Percentiles rank a stretch among this genome's conserved stretches.
These are phyloP conservation scores for Erythrobasidium hasegawianum DNA, from an alignment of 1,284 basidiomycete species.

Conservation along the genomic window DNA sequence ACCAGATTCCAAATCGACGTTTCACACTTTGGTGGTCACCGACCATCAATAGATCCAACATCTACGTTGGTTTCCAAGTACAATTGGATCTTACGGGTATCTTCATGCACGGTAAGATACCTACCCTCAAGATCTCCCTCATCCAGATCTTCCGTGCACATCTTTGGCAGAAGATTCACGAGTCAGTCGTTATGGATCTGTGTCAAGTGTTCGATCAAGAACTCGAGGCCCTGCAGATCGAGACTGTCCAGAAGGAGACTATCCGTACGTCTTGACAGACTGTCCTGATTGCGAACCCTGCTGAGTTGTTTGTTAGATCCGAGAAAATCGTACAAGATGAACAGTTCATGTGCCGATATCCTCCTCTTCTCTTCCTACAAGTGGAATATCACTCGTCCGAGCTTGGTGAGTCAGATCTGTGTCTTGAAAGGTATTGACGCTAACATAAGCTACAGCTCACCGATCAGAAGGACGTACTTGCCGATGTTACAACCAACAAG, in stretches of 20 bases:
- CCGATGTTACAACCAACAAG: conserved; percentile 96
- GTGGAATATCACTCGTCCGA: conserved; percentile 97
- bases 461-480: conserved; percentile 92
- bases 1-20: conserved; percentile 99
- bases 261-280: conserved; percentile 60
- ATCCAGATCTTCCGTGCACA: conserved; percentile 99
- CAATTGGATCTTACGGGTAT: conserved; percentile 90
- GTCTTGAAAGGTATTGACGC: too few species aligned
- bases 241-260: conserved; percentile 99
- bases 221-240: conserved; percentile 94
- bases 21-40: conserved; percentile 98
- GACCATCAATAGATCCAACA: conserved; percentile 95
- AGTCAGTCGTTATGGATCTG: conserved; percentile 83
- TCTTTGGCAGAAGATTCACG: conserved; percentile 95
- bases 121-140: conserved; percentile 93
- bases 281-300: too few species aligned
- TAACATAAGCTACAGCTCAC: conserved; percentile 56
- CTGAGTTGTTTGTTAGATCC: conserved; percentile 53
- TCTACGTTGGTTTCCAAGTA: conserved; percentile 99
- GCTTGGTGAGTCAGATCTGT: conserved; percentile 54
- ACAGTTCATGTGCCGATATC: conserved; percentile 80
- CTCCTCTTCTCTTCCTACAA: conserved; percentile 82
- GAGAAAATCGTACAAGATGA: conserved; percentile 90
- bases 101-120: conserved; percentile 92
- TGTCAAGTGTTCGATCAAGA: conserved; percentile 99